phyloP scores from a whole-genome alignment of 805 yeast genomes.

The Metschnikowia koreensis region DNA sequence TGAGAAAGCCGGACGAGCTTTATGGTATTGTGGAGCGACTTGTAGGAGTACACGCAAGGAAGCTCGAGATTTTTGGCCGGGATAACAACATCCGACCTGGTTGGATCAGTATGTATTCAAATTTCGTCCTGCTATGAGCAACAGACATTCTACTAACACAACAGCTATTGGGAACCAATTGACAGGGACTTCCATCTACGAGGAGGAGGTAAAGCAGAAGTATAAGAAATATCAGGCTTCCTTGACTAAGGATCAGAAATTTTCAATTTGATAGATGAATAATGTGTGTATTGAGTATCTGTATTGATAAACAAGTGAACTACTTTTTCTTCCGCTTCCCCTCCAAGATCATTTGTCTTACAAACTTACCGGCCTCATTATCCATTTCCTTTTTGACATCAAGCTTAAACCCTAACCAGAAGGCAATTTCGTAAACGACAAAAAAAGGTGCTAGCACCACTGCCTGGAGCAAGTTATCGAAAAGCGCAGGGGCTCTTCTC shows the following conservation, averaged over 20 bases:
- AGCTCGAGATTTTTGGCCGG: conserved; percentile 86
- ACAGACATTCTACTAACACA: conserved; percentile 7
- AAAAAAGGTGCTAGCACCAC: conserved; percentile 89
- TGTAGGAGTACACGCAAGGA: conserved; percentile 73
- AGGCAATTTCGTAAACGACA: conserved; percentile 74
- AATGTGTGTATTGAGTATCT: background rate
- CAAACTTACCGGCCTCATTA: conserved; percentile 40
- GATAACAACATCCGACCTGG: conserved; percentile 84
- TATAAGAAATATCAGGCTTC: conserved; percentile 23
- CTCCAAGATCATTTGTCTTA: conserved; percentile 31
- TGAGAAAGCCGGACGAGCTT: conserved; percentile 86
- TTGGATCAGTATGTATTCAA: conserved; percentile 60
- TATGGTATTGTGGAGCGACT: conserved; percentile 83
- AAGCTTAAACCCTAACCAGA: conserved; percentile 59
- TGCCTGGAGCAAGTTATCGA: conserved; percentile 82
- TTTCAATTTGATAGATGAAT: background rate
- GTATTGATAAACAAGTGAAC: background rate
- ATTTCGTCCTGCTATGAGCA: background rate
- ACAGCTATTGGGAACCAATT: conserved; percentile 74
- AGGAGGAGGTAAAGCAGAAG: conserved; percentile 50
- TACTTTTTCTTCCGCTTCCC: conserved; percentile 12
- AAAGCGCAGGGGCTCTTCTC: conserved; percentile 77
- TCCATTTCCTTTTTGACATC: conserved; percentile 52
- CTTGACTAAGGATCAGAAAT: conserved; percentile 1
- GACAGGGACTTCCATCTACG: conserved; percentile 55